phyloP scores from a whole-genome alignment of 306 rosid species.

The Medicago arabica region DNA sequence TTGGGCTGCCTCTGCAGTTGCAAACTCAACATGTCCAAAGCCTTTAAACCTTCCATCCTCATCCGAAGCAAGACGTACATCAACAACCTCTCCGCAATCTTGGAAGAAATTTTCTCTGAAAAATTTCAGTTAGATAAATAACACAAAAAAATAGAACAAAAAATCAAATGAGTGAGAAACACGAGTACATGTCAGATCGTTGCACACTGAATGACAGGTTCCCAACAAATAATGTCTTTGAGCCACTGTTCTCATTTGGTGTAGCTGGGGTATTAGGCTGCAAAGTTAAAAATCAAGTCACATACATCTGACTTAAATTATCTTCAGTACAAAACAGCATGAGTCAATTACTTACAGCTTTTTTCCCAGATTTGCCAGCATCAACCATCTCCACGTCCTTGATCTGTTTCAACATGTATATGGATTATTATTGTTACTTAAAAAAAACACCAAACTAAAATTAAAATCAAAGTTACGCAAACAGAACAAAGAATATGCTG shows the following conservation, averaged over 20 bases:
- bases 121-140: not conserved
- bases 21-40: constrained; percentile 88
- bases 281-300: constrained; percentile 8
- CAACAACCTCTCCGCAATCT: constrained; percentile 69
- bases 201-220: constrained; percentile 63
- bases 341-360: constrained; percentile 46
- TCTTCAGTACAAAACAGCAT: not conserved
- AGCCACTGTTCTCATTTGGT: constrained; percentile 33
- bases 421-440: not conserved
- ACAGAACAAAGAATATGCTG: not conserved
- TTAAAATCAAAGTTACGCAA: not conserved
- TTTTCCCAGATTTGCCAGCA: constrained; percentile 55
- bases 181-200: constrained; percentile 60
- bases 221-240: constrained; percentile 80
- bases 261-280: constrained; percentile 81
- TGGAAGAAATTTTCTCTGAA: constrained; percentile 75
- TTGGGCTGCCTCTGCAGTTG: constrained; percentile 60
- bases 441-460: not conserved
- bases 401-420: constrained; percentile 34
- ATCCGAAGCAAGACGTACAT: constrained; percentile 64
- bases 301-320: not conserved
- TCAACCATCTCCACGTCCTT: constrained; percentile 76
- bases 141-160: not conserved
- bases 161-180: not conserved
- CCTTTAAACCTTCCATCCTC: constrained; percentile 67